Percentiles rank a stretch among this genome's conserved stretches.
These are phyloP conservation scores for Xylariaceae sp. DNA, from an alignment of 2,329 filamentous ascomycete species.

Conservation along the genomic window DNA sequence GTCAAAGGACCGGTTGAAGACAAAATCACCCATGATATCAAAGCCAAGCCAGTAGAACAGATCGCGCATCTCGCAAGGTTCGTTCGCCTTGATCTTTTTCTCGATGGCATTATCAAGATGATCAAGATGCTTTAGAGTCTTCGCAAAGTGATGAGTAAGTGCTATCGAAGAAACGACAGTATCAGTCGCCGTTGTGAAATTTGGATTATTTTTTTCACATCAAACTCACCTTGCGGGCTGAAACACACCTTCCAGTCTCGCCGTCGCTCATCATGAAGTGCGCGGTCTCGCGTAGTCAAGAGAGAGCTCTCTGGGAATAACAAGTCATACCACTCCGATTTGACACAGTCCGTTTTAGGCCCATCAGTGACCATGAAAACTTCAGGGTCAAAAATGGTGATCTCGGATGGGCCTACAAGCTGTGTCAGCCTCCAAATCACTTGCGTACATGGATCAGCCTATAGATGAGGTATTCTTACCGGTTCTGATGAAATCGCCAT, in stretches of 20 bases:
- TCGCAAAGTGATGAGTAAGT: slow-evolving; percentile 14
- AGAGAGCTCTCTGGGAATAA: slow-evolving; percentile 18
- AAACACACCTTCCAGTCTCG: slow-evolving; percentile 23
- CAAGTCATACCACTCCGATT: slow-evolving; percentile 27
- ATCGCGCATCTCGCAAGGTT: slow-evolving; percentile 24
- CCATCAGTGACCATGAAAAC: slow-evolving; percentile 23
- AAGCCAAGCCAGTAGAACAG: slow-evolving; percentile 6
- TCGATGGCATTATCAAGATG: slow-evolving; percentile 19
- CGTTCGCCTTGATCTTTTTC: slow-evolving; percentile 1
- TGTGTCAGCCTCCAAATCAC: not conserved
- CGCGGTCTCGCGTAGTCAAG: slow-evolving; percentile 19
- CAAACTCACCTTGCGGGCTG: slow-evolving; percentile 16
- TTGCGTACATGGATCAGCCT: no score
- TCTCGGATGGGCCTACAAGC: slow-evolving; percentile 18
- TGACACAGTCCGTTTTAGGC: slow-evolving; percentile 22
- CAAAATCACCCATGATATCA: slow-evolving; percentile 7
- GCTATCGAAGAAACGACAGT: slow-evolving; percentile 8
- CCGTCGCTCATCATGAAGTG: slow-evolving; percentile 20
- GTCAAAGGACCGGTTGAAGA: slow-evolving; percentile 2
- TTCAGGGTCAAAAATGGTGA: slow-evolving; percentile 25
- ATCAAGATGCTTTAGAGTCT: slow-evolving; percentile 9
- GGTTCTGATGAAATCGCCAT: slow-evolving; percentile 26
- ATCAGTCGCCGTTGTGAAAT: not conserved
- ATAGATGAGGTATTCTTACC: no score
- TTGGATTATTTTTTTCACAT: not conserved